Percentiles rank a stretch among this genome's conserved stretches.
Evolutionary conservation across 2,329 filamentous ascomycete genomes (phyloP).

Genomic region (Sclerotinia nivalis): DNA sequence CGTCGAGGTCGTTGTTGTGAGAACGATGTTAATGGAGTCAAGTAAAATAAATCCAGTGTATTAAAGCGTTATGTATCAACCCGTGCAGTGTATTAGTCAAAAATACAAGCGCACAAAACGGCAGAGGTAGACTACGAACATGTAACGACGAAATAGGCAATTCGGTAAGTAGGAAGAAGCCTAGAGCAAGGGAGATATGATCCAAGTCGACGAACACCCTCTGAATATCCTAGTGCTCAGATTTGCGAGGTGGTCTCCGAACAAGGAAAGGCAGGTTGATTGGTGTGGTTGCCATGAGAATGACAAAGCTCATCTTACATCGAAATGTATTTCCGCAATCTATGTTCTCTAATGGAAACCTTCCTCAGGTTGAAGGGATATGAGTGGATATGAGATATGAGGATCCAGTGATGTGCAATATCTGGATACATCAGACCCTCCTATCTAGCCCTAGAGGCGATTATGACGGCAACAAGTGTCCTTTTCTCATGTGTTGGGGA

Average conservation of each 20-base stretch:
- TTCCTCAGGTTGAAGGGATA: too few species aligned
- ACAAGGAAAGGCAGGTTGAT: not conserved
- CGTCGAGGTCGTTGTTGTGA: not conserved
- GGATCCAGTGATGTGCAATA: too few species aligned
- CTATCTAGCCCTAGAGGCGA: too few species aligned
- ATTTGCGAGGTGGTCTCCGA: slow-evolving; percentile 2
- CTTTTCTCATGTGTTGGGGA: too few species aligned
- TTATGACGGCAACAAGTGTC: too few species aligned
- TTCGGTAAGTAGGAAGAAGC: not conserved
- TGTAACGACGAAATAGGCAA: not conserved
- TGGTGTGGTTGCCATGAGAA: not conserved
- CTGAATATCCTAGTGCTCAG: not conserved
- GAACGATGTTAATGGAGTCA: not conserved
- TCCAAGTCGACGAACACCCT: not conserved
- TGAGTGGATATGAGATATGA: too few species aligned
- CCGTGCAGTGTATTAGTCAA: not conserved
- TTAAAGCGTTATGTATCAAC: not conserved
- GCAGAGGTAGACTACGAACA: not conserved
- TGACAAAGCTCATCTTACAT: not conserved
- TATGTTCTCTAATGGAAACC: too few species aligned
- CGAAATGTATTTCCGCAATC: too few species aligned
- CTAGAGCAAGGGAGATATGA: not conserved
- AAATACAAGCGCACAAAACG: not conserved
- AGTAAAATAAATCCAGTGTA: not conserved
- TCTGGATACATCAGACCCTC: too few species aligned